A percentile compares a stretch with the other conserved stretches of the same genome.
phyloP scores from a whole-genome alignment of 1,139 yeast genomes.

The Magnusiomyces starmeri region DNA sequence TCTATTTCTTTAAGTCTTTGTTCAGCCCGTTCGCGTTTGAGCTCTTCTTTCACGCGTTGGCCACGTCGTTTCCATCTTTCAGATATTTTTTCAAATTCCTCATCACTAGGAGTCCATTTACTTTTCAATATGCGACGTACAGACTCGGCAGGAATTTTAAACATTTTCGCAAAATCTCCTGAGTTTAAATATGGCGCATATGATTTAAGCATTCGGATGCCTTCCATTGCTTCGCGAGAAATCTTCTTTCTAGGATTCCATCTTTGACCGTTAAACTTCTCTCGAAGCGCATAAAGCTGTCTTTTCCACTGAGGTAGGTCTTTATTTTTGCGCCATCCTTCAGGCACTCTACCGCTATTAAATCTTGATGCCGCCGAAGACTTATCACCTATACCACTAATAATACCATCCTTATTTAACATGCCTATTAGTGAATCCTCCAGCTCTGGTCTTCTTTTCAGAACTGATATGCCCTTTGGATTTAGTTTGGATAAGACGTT shows the following conservation, averaged over 20 bases:
- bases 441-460: conserved; percentile 13
- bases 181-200: conserved; percentile 52
- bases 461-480: conserved; percentile 10
- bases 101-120: conserved; percentile 63
- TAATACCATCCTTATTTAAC: conserved; percentile 1
- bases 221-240: conserved; percentile 64
- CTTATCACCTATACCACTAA: too few species aligned
- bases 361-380: not conserved
- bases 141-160: conserved; percentile 74
- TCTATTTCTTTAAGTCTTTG: conserved; percentile 11
- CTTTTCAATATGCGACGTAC: conserved; percentile 72
- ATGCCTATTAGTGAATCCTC: conserved; percentile 3
- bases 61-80: conserved; percentile 48
- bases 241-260: conserved; percentile 71
- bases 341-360: conserved; percentile 31
- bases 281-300: conserved; percentile 53
- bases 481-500: conserved; percentile 6
- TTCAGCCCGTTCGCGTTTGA: conserved; percentile 10
- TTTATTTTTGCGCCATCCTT: conserved; percentile 38
- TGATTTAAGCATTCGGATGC: conserved; percentile 49
- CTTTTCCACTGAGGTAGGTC: conserved; percentile 57
- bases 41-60: conserved; percentile 25
- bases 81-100: conserved; percentile 39
- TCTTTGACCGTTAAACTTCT: conserved; percentile 47
- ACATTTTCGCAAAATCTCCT: conserved; percentile 55